Base-by-base conservation (phyloP, 352 stramenopile genomes). In the Peronospora belbahrii region DNA sequence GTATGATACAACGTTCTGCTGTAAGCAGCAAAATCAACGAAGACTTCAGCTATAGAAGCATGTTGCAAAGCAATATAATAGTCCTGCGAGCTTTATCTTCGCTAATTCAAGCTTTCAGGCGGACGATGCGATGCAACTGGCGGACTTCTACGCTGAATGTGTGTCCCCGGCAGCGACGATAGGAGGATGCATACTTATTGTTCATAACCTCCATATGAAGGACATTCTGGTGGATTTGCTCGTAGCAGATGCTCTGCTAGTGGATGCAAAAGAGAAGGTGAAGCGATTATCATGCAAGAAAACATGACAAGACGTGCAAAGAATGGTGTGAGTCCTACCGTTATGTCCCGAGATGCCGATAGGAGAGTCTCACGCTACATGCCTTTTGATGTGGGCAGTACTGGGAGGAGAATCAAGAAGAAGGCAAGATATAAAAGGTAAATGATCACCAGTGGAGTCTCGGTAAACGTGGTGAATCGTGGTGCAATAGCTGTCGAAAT, bases 51-150 rank as follows among this genome's bases (percentile, higher is more conserved):
- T n/a, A n/a, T n/a, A n/a, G n/a, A n/a, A n/a, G 40, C 52, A 85
- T 10, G 51, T 88, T 3, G 70, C 73, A 13, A 85, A 83, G 14
- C 50, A 57, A 1, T 13, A n/a, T n/a, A n/a, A n/a, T n/a, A n/a
- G n/a, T n/a, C n/a, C n/a, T n/a, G n/a, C n/a, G n/a, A n/a, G n/a
- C n/a, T n/a, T n/a, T n/a, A n/a, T 69, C 6, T 9, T 61, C 20
- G 19, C 8, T 4, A 25, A 31, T 6, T 56, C 70, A 13, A 20
- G 47, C 13, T 71, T 85, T n/a, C 11, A 62, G n/a, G 40, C 56
- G n/a, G 72, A 83, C 45, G 76, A 88, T 35, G 58, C 62, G 11
- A 88, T 73, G 40, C 76, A 79, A 33, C 43, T 88, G 25, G 76
- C 76, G 31, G 68, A 57, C 18, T 42, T 85, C 78, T 56, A 66